A percentile compares a stretch with the other conserved stretches of the same genome.
These are phyloP conservation scores for Ceratobasidium sp. DNA, from an alignment of 1,284 basidiomycete species.

Conservation along the genomic window DNA sequence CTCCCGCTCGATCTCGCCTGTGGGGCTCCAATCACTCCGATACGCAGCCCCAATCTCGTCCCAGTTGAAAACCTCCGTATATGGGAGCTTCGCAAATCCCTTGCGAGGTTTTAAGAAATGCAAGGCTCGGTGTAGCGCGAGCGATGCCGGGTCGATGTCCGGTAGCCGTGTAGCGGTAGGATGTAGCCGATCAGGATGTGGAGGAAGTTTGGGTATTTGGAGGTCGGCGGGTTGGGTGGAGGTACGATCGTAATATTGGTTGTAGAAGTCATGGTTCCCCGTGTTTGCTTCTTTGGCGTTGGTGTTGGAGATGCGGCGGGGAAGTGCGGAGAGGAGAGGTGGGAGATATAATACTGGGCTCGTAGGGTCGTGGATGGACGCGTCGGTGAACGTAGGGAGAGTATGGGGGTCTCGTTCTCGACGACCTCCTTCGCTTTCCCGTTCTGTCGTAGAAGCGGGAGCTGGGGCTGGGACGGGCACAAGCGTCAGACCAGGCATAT, in stretches of 20 bases:
- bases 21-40: slow-evolving; percentile 60
- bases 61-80: slow-evolving; percentile 90
- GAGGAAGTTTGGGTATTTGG: slow-evolving; percentile 56
- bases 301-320: slow-evolving; percentile 25
- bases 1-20: slow-evolving; percentile 74
- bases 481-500: slow-evolving; percentile 33
- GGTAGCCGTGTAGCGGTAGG: slow-evolving; percentile 69
- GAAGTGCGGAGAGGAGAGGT: slow-evolving; percentile 73
- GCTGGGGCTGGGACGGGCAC: slow-evolving; percentile 9
- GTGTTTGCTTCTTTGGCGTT: slow-evolving; percentile 44
- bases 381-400: slow-evolving; percentile 67
- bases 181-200: slow-evolving; percentile 51
- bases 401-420: slow-evolving; percentile 68
- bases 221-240: not conserved
- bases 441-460: slow-evolving; percentile 10
- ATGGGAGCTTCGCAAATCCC: slow-evolving; percentile 70
- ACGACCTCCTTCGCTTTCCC: not conserved
- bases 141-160: slow-evolving; percentile 82
- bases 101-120: slow-evolving; percentile 79
- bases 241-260: slow-evolving; percentile 13
- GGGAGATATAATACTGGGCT: slow-evolving; percentile 80
- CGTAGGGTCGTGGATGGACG: slow-evolving; percentile 57
- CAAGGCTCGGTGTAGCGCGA: slow-evolving; percentile 87
- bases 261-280: slow-evolving; percentile 23
- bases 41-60: slow-evolving; percentile 62